Base-by-base conservation (phyloP, 2,329 filamentous ascomycete species). In the Cordyceps pruinosa region DNA sequence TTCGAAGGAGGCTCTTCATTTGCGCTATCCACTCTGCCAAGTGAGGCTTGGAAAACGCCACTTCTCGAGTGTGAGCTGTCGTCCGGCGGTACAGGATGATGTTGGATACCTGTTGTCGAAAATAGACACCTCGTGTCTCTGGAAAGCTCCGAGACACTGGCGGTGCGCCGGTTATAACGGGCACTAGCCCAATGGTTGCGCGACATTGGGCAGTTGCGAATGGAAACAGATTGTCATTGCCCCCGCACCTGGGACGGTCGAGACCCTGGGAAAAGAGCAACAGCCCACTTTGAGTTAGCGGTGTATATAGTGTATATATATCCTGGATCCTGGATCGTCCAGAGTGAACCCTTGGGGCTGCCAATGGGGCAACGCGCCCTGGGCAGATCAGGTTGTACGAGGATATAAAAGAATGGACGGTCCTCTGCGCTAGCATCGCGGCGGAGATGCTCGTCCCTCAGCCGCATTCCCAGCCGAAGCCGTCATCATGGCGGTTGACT, bases 271-370 rank as follows among this genome's bases (percentile, higher is more conserved):
- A 56, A 23, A 42, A 32, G 25, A 34, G 53, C 53, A 49, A 47
- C 52, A 56, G 44, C 53, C 53, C 53, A 56, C 53, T 56, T 49
- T 56, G 53, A 25, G 53, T 56, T 34, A 34, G 53, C 53, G 53
- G 53, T 56, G 53, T 48, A 56, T 56, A 30, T n/a, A n/a, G n/a
- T n/a, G n/a, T n/a, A n/a, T n/a, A n/a, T n/a, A n/a, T n/a, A n/a
- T n/a, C n/a, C n/a, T n/a, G n/a, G n/a, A 21, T 23, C 45, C 21
- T 28, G 53, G 41, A 32, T 32, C 26, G 42, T 39, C n/a, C 8
- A 47, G 19, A 15, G 23, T 6, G 25, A n/a, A n/a, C 9, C 15
- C 41, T 15, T 12, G 42, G 46, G 34, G 35, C 34, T 23, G 44
- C 19, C 5, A n/a, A 41, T 21, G 25, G 51, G 28, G 47, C 23